Evolutionary conservation across 163 green algal species (phyloP).

Genomic region (Chlamydomonas reinhardtii): DNA sequence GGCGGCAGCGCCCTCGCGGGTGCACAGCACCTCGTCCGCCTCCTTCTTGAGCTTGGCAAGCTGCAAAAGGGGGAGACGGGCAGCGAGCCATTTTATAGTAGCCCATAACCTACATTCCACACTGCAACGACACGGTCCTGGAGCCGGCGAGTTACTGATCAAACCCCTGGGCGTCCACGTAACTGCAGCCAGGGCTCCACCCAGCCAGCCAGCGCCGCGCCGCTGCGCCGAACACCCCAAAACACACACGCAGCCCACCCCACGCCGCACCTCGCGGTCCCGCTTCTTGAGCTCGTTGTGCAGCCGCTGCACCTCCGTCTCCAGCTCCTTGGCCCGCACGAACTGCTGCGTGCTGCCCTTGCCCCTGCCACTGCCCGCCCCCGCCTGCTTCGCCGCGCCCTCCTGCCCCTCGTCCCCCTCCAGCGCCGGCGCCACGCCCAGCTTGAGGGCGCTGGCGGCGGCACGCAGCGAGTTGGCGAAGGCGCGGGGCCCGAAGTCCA

Average conservation of each 20-base stretch:
- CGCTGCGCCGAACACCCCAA: too few species aligned
- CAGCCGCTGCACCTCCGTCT: slow-evolving; percentile 48
- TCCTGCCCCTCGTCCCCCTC: neutral
- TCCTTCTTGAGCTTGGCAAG: neutral
- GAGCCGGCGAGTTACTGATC: too few species aligned
- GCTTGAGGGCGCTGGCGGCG: slow-evolving; percentile 1
- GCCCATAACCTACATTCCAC: too few species aligned
- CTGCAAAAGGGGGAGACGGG: neutral
- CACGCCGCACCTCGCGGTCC: slow-evolving; percentile 12
- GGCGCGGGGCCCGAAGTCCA: slow-evolving; percentile 39
- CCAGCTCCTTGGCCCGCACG: slow-evolving; percentile 42
- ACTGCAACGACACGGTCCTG: too few species aligned
- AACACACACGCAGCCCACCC: too few species aligned
- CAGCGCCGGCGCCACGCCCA: neutral
- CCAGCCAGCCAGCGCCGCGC: too few species aligned
- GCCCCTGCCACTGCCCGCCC: neutral
- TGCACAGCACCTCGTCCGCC: slow-evolving; percentile 36
- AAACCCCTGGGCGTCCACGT: too few species aligned
- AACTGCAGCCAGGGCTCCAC: neutral
- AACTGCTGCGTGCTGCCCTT: slow-evolving; percentile 2
- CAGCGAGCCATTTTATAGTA: too few species aligned
- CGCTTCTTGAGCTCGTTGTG: slow-evolving; percentile 40
- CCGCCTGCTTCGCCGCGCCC: neutral
- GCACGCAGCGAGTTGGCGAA: slow-evolving; percentile 12
- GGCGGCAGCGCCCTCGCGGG: neutral